Evolutionary conservation across 1,284 basidiomycete species (phyloP), one percentile per base, ranked within the genome.

Genomic region (Apiotrichum veenhuisii): DNA sequence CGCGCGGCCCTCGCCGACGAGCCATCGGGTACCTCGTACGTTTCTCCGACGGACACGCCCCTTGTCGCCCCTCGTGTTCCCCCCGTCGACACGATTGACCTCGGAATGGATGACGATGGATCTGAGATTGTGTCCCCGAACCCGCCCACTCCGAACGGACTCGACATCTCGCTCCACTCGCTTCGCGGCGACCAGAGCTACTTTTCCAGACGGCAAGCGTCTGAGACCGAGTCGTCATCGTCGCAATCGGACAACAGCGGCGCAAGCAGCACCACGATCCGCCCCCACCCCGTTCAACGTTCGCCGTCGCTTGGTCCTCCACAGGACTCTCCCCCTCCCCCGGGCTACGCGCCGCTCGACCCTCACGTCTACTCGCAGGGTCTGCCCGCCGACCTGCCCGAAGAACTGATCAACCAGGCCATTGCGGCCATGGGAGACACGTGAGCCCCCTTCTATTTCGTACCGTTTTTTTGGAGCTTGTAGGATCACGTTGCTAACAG

Each of bases 61-160:
- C 60, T 56, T 5, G 59, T 73, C 25, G 65, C 65, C 36, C 64
- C 71, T n/a, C 64, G 69, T 8, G 63, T 69, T 1, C 72, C 70
- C 1, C 56, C 65, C 2, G 57, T 61, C 41, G 64, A 67, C 46
- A 48, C 46, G 20, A 37, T 36, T 46, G 65, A 64, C 20, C 57
- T 68, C 15, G 63, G 66, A 45, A 59, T 63, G 11, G 58, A 62
- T 52, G 69, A 59, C 50, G 62, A 61, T 50, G 67, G 52, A 43
- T 56, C 53, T 55, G 36, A 48, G 18, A 43, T 46, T 11, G 44
- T 50, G 14, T 54, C 57, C 14, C 79, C 79, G 57, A 82, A 82
- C 62, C 81, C 81, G 15, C 82, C 81, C 0, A 83, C 82, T 26
- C 82, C 82, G 0, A 80, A 81, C 55, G 64, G 78, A 25, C 69